These are phyloP conservation scores for Nicotiana rustica DNA, from an alignment of 305 asterid genomes.

Conservation along the genomic window DNA sequence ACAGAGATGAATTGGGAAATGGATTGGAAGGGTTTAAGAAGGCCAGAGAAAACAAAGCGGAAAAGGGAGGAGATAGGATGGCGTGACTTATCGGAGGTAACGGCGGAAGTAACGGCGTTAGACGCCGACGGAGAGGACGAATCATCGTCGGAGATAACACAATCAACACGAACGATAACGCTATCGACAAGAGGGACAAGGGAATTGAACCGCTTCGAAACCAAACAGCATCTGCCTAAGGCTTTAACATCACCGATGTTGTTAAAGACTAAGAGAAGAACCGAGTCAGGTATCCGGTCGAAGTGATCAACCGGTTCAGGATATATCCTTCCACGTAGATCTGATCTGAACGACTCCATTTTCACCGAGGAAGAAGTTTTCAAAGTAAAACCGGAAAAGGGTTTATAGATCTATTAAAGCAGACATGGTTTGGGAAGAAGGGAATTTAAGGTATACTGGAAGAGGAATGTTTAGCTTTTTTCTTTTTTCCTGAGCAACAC, in stretches of 20 bases:
- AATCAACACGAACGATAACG: conserved; percentile 84
- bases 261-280: conserved; percentile 76
- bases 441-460: not conserved
- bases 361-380: not conserved
- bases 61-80: conserved; percentile 65
- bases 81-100: conserved; percentile 61
- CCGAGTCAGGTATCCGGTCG: conserved; percentile 79
- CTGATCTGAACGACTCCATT: conserved; percentile 59
- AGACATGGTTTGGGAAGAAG: not conserved
- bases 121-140: conserved; percentile 47
- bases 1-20: conserved; percentile 70
- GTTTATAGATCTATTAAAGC: conserved; percentile 29
- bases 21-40: conserved; percentile 69
- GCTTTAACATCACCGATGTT: conserved; percentile 86
- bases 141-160: conserved; percentile 91
- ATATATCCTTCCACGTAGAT: conserved; percentile 57
- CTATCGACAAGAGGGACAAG: conserved; percentile 85
- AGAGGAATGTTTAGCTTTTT: not conserved
- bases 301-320: conserved; percentile 76
- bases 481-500: no score
- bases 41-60: conserved; percentile 61
- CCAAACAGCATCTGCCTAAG: conserved; percentile 83
- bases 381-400: not conserved
- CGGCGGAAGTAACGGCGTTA: conserved; percentile 40
- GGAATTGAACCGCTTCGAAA: conserved; percentile 71